Percentiles rank a stretch among this genome's conserved stretches.
Evolutionary conservation across 2,329 filamentous ascomycete species (phyloP).

Genomic region (Ilyonectria mors-panacis): DNA sequence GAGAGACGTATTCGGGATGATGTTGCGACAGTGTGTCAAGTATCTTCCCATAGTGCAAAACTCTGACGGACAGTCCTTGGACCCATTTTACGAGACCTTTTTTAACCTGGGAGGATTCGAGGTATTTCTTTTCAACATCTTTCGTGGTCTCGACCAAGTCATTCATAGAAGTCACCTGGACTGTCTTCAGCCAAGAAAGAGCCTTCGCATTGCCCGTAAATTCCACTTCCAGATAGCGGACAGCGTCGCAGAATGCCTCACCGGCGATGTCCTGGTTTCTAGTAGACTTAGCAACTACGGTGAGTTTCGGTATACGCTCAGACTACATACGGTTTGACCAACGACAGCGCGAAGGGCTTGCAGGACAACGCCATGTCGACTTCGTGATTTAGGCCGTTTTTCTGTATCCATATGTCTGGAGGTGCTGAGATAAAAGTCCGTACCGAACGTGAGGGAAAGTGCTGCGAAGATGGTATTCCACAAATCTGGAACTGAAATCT

Average conservation of each 20-base stretch:
- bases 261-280: not conserved
- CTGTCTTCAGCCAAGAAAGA: not conserved
- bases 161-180: not conserved
- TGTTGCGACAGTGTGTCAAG: not conserved
- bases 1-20: slow-evolving; percentile 12
- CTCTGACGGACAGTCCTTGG: not conserved
- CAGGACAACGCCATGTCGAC: no score
- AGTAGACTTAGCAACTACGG: no score
- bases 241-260: not conserved
- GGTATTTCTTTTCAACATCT: not conserved
- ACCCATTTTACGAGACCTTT: not conserved
- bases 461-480: no score
- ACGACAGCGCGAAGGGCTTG: no score
- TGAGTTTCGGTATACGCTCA: no score
- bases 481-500: no score
- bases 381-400: no score
- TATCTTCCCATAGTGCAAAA: not conserved
- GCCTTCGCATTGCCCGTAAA: not conserved
- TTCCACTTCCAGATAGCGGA: not conserved
- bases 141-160: not conserved
- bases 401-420: no score
- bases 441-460: no score
- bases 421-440: no score
- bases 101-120: not conserved
- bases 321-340: no score